These are phyloP conservation scores for Carex cristatella DNA, from an alignment of 176 grass and related monocot species.

Conservation along the genomic window DNA sequence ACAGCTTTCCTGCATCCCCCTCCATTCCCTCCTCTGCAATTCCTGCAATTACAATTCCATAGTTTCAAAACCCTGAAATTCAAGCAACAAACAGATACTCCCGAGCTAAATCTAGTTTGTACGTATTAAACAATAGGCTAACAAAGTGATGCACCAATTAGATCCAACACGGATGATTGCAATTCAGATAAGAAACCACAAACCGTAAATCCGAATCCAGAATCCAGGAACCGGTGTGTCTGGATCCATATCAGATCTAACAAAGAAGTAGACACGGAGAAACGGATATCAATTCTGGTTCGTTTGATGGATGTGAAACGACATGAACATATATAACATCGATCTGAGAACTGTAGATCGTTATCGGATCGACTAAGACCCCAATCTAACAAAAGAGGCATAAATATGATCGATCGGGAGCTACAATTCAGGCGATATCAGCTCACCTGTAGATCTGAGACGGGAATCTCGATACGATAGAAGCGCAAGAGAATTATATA, in stretches of 20 bases:
- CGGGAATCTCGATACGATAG: slow-evolving; percentile 22
- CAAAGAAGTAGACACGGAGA: neutral
- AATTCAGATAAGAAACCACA: slow-evolving; percentile 45
- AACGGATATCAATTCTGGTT: neutral
- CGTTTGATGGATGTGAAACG: neutral
- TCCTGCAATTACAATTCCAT: slow-evolving; percentile 14
- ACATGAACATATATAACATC: slow-evolving; percentile 30
- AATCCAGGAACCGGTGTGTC: neutral
- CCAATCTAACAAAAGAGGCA: slow-evolving; percentile 29
- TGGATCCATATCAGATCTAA: slow-evolving; percentile 29
- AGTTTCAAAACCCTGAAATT: slow-evolving; percentile 19
- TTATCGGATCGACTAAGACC: slow-evolving; percentile 21
- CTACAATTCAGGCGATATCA: slow-evolving; percentile 9
- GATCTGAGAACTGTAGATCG: neutral
- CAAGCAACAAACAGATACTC: neutral
- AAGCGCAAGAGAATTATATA: slow-evolving; percentile 6
- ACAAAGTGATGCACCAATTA: neutral
- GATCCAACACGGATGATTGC: neutral
- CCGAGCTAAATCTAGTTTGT: neutral
- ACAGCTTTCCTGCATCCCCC: slow-evolving; percentile 71
- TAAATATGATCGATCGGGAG: neutral
- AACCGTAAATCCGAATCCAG: slow-evolving; percentile 28
- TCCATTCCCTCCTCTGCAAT: slow-evolving; percentile 45
- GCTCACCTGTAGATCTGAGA: slow-evolving; percentile 51
- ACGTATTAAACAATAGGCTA: neutral